Evolutionary conservation across 495 filamentous ascomycete species (phyloP).

Genomic region (Xylaria nigripes): DNA sequence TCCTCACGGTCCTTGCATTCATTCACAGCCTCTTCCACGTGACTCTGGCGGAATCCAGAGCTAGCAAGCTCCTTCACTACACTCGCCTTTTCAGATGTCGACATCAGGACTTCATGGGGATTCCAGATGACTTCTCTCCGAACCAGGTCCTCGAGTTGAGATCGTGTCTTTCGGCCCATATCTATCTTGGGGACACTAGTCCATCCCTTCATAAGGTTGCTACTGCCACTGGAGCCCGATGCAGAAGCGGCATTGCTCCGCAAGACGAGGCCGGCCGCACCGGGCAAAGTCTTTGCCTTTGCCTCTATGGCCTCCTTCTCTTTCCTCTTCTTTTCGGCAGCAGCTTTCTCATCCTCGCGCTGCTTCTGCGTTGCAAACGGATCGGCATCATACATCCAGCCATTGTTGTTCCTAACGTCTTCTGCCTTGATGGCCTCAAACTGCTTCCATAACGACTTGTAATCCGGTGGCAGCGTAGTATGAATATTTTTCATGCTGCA

Average conservation of each 20-base stretch:
- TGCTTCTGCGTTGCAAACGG: slow-evolving; percentile 76
- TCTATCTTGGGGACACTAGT: slow-evolving; percentile 79
- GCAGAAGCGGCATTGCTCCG: slow-evolving; percentile 26
- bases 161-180: slow-evolving; percentile 70
- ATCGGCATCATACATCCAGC: slow-evolving; percentile 94
- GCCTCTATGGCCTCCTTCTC: slow-evolving; percentile 53
- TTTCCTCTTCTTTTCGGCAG: slow-evolving; percentile 61
- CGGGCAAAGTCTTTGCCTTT: slow-evolving; percentile 51
- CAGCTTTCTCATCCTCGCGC: slow-evolving; percentile 63
- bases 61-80: slow-evolving; percentile 66
- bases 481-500: slow-evolving; percentile 91
- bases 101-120: slow-evolving; percentile 58
- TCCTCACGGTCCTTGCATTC: slow-evolving; percentile 92
- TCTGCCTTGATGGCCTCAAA: slow-evolving; percentile 71
- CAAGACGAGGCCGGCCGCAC: slow-evolving; percentile 30
- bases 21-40: slow-evolving; percentile 78
- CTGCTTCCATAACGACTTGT: slow-evolving; percentile 80
- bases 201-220: slow-evolving; percentile 62
- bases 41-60: slow-evolving; percentile 77
- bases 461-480: slow-evolving; percentile 86
- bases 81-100: slow-evolving; percentile 42
- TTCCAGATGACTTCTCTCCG: slow-evolving; percentile 80
- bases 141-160: slow-evolving; percentile 69
- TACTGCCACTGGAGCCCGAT: slow-evolving; percentile 6
- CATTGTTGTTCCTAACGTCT: slow-evolving; percentile 66